A percentile compares a stretch with the other conserved stretches of the same genome.
Evolutionary conservation across 352 stramenopile species (phyloP).

Genomic region (Blastocystis sp.): DNA sequence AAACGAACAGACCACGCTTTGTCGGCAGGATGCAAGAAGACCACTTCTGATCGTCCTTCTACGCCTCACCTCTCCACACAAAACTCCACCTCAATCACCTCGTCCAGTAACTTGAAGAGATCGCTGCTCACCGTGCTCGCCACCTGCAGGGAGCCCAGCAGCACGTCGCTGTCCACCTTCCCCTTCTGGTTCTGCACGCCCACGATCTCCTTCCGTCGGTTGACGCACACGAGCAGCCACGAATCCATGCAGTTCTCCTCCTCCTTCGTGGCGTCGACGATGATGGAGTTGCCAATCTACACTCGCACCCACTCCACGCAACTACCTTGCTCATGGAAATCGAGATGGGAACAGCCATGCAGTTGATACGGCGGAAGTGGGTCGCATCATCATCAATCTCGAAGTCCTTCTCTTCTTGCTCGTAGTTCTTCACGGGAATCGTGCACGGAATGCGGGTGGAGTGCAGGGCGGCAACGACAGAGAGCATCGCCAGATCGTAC

Average conservation of each 20-base stretch:
- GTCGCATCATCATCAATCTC: conserved; percentile 54
- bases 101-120: conserved; percentile 31
- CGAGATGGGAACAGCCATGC: conserved; percentile 30
- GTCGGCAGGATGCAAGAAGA: conserved; percentile 2
- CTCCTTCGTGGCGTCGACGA: conserved; percentile 44
- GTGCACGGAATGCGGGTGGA: conserved; percentile 36
- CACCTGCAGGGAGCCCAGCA: conserved; percentile 36
- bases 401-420: conserved; percentile 62
- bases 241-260: conserved; percentile 35
- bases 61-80: not conserved
- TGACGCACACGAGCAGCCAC: conserved; percentile 30
- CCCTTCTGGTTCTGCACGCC: conserved; percentile 13
- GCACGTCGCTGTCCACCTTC: conserved; percentile 4
- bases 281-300: not conserved
- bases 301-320: no score
- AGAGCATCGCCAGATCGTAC: conserved; percentile 34
- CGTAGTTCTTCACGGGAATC: conserved; percentile 44
- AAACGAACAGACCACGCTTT: conserved; percentile 57
- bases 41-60: conserved; percentile 28
- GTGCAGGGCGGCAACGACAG: conserved; percentile 15
- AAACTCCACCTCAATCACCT: not conserved
- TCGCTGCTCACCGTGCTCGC: conserved; percentile 22
- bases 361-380: conserved; percentile 33
- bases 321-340: conserved; percentile 15
- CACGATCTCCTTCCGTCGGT: conserved; percentile 54